Evolutionary conservation across 2,329 filamentous ascomycete species (phyloP).

Genomic region (Penicillium sp.): DNA sequence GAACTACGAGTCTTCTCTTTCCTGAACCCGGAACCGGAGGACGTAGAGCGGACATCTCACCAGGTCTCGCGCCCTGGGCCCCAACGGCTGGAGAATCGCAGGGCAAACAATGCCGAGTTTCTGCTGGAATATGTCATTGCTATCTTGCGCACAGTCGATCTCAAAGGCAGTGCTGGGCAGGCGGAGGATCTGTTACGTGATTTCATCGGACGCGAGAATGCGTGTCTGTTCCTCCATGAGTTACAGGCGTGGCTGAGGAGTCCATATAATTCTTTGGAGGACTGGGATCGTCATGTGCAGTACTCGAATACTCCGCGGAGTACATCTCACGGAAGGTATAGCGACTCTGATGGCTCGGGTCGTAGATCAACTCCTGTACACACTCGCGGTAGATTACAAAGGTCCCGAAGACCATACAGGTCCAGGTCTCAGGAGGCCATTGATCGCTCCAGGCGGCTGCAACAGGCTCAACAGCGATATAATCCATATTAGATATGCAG

Average conservation of each 20-base stretch:
- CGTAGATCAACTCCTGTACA: slow-evolving; percentile 3
- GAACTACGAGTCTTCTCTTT: slow-evolving; percentile 83
- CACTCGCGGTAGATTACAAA: neutral
- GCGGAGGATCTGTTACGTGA: slow-evolving; percentile 77
- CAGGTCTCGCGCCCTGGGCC: slow-evolving; percentile 26
- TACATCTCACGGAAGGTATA: neutral
- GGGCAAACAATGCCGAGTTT: slow-evolving; percentile 73
- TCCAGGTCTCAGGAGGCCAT: neutral
- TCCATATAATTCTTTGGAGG: slow-evolving; percentile 66
- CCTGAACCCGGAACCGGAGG: slow-evolving; percentile 47
- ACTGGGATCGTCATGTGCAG: slow-evolving; percentile 79
- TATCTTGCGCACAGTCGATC: slow-evolving; percentile 77
- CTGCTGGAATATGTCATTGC: slow-evolving; percentile 81
- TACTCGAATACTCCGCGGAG: slow-evolving; percentile 49
- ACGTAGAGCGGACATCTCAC: slow-evolving; percentile 15
- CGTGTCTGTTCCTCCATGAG: slow-evolving; percentile 79
- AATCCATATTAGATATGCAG: neutral
- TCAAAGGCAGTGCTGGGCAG: slow-evolving; percentile 73
- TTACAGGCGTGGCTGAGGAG: slow-evolving; percentile 78
- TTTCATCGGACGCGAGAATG: slow-evolving; percentile 71
- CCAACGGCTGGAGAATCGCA: slow-evolving; percentile 40
- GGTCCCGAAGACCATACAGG: neutral
- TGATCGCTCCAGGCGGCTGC: slow-evolving; percentile 3
- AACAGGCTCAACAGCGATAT: slow-evolving; percentile 9
- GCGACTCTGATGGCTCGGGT: slow-evolving; percentile 6